A percentile compares a stretch with the other conserved stretches of the same genome.
Evolutionary conservation across 2,329 filamentous ascomycete species (phyloP).

Genomic region (Aspergillus sp.): DNA sequence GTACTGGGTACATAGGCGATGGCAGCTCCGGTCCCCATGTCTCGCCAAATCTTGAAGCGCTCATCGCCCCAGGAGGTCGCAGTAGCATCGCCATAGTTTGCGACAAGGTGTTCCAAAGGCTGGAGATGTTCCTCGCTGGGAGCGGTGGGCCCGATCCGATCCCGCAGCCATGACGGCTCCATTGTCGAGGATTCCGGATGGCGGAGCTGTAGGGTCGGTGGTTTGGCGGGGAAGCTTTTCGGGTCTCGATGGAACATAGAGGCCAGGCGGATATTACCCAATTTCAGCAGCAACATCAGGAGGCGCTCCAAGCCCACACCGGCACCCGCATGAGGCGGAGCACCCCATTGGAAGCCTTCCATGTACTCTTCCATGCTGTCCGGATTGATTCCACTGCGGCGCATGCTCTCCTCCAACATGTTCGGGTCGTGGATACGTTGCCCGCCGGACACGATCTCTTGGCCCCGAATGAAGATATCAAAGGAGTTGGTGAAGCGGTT

Average conservation of each 20-base stretch:
- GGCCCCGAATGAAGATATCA: conserved; percentile 89
- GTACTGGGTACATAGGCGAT: conserved; percentile 77
- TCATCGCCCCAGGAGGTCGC: conserved; percentile 94
- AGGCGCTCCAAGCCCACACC: conserved; percentile 89
- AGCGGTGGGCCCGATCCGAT: conserved; percentile 39
- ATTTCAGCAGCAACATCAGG: conserved; percentile 77
- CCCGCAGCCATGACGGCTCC: conserved; percentile 60
- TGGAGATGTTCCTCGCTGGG: conserved; percentile 59
- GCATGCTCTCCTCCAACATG: conserved; percentile 76
- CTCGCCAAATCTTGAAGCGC: conserved; percentile 83
- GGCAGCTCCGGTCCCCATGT: conserved; percentile 74
- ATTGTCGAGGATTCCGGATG: conserved; percentile 86
- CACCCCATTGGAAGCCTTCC: conserved; percentile 81
- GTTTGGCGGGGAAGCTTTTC: conserved; percentile 73
- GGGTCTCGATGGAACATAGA: conserved; percentile 87
- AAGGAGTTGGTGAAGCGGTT: conserved; percentile 82
- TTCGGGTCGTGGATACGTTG: conserved; percentile 85
- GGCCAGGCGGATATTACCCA: conserved; percentile 86
- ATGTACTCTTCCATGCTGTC: conserved; percentile 89
- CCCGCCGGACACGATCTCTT: conserved; percentile 88
- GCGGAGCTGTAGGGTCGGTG: conserved; percentile 64
- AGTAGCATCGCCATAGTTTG: conserved; percentile 91
- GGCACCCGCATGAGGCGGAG: conserved; percentile 84
- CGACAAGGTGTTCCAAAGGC: conserved; percentile 80
- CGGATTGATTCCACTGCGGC: conserved; percentile 70